A percentile compares a stretch with the other conserved stretches of the same genome.
Evolutionary conservation across 2,329 filamentous ascomycete species (phyloP).

Genomic region (Thielaviopsis euricoi): DNA sequence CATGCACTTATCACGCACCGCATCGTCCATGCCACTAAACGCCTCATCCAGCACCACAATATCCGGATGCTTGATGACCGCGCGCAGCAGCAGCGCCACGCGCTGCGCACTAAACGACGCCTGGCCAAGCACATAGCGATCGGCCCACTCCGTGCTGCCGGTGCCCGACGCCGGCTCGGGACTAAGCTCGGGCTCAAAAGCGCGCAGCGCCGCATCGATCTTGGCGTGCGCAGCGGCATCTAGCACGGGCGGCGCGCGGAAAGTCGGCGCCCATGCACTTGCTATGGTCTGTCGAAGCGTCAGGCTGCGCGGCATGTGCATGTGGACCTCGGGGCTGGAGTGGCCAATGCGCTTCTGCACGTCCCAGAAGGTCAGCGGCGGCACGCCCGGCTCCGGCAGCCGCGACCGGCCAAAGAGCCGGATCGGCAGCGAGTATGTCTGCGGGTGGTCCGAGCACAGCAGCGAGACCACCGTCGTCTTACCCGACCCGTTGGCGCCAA

Average conservation of each 20-base stretch:
- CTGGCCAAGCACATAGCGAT: conserved; percentile 51
- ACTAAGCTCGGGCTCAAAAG: conserved; percentile 68
- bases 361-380: conserved; percentile 80
- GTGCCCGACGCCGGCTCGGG: conserved; percentile 21
- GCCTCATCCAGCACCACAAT: conserved; percentile 77
- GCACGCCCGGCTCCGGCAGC: conserved; percentile 54
- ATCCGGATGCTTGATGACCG: conserved; percentile 64
- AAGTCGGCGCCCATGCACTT: conserved; percentile 82
- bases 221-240: conserved; percentile 36
- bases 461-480: conserved; percentile 91
- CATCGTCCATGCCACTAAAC: conserved; percentile 70
- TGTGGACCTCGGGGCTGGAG: conserved; percentile 84
- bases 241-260: conserved; percentile 52
- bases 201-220: conserved; percentile 53
- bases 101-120: conserved; percentile 70
- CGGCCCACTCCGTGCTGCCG: conserved; percentile 39
- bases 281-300: conserved; percentile 61
- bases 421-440: conserved; percentile 79
- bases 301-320: conserved; percentile 70
- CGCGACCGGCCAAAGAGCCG: conserved; percentile 70
- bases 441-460: conserved; percentile 89
- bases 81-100: conserved; percentile 67
- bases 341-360: conserved; percentile 82
- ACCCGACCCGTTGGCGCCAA: conserved; percentile 85
- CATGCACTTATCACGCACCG: conserved; percentile 72